These are phyloP conservation scores for Thuja plicata DNA, from an alignment of 83 land plant species.

Conservation along the genomic window DNA sequence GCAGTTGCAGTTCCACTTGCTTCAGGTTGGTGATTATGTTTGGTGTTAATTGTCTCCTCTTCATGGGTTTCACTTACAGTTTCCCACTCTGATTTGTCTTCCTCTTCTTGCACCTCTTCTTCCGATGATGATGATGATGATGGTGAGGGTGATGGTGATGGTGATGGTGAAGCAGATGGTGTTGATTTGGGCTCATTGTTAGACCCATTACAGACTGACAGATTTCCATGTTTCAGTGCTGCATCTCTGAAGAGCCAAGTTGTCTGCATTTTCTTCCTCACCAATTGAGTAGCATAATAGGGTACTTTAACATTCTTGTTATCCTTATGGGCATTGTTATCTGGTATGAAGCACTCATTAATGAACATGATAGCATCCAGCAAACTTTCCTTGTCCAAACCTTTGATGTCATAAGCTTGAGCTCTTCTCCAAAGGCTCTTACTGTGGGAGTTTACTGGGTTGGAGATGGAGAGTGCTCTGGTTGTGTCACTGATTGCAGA, in stretches of 20 bases:
- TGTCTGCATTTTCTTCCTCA: constrained; percentile 77
- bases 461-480: constrained; percentile 69
- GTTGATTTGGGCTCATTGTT: background rate
- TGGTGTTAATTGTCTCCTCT: background rate
- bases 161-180: background rate
- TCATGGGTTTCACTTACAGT: background rate
- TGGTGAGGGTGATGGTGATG: background rate
- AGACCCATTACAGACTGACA: background rate
- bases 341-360: constrained; percentile 44
- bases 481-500: constrained; percentile 83
- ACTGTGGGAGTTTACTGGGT: constrained; percentile 67
- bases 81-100: constrained; percentile 7
- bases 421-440: constrained; percentile 94
- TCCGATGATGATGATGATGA: background rate
- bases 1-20: background rate
- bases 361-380: constrained; percentile 82
- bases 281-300: constrained; percentile 70
- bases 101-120: background rate
- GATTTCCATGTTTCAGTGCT: constrained; percentile 1
- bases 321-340: constrained; percentile 20
- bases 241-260: constrained; percentile 66
- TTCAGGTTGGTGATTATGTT: background rate
- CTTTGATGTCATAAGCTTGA: constrained; percentile 89
- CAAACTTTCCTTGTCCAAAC: constrained; percentile 80
- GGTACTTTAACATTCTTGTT: constrained; percentile 49